phyloP scores from a whole-genome alignment of 225 moss, liverwort and hornwort genomes.

The Lunularia cruciata region DNA sequence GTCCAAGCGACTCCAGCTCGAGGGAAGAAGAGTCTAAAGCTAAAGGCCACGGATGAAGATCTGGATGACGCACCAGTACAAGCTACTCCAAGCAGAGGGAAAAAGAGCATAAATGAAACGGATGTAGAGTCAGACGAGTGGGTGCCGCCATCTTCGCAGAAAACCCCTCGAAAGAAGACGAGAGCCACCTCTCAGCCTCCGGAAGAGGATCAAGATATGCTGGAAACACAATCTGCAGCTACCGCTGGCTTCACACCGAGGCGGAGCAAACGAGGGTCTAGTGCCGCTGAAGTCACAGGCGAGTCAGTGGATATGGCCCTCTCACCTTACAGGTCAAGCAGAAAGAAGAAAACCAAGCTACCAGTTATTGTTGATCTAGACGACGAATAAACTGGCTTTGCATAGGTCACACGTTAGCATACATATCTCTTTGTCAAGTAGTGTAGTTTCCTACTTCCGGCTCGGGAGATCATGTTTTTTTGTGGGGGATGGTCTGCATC shows the following conservation, averaged over 20 bases:
- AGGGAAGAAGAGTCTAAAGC: background rate
- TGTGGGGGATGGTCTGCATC: background rate
- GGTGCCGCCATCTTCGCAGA: background rate
- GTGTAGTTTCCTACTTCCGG: background rate
- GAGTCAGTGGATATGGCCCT: constrained; percentile 4
- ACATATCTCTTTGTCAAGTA: no score
- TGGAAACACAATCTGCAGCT: background rate
- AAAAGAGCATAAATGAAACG: background rate
- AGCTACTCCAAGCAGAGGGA: background rate
- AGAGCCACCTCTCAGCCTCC: background rate
- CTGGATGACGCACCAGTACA: background rate
- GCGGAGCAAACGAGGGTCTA: constrained; percentile 8
- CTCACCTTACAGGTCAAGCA: constrained; percentile 9
- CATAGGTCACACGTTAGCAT: background rate
- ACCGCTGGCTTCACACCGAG: background rate
- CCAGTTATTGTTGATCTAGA: background rate
- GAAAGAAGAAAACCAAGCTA: background rate
- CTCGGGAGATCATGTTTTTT: background rate
- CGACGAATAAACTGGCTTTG: background rate
- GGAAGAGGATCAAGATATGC: background rate
- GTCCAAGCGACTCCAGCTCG: background rate
- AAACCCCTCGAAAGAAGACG: background rate
- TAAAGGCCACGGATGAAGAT: background rate
- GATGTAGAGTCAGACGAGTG: background rate
- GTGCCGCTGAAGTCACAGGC: background rate